Evolutionary conservation across 1,139 yeast genomes (phyloP), one percentile per base, ranked within the genome.

Genomic region (Debaryomyces sp.): DNA sequence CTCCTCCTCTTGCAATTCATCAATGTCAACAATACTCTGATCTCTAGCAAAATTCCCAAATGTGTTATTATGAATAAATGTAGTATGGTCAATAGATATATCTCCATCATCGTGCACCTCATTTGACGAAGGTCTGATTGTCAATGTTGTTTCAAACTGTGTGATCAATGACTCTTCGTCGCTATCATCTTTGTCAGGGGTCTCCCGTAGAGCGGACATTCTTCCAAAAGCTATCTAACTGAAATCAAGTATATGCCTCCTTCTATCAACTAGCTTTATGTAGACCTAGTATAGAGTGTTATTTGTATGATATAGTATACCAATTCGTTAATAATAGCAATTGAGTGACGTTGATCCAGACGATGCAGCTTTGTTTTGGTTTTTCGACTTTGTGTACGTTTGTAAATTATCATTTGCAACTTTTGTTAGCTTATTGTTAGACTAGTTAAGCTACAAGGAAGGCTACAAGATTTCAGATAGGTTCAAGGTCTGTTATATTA

Each of bases 81-180:
- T 73, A 22, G 72, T 65, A 54, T 75, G 79, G 50, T 76, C 80
- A 51, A 76, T 74, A 13, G 80, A 72, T 32, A 75, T 58, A 52
- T 76, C 81, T 43, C 62, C 63, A 44, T 62, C 68, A 44, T 67
- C 73, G 35, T 63, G 67, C 33, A 62, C 62, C n/a, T 73, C 78
- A 45, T 71, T 66, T 32, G 74, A 62, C 9, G 77, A 63, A n/a
- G 80, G 77, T 47, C 68, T 58, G 49, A 76, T 73, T 24, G 76
- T 73, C 45, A 76, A 66, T 1, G 80, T 76, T 5, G 81, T 76
- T 57, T 76, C 81, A 54, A 76, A 76, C 55, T 75, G 79, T 7
- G 79, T 70, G 50, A 76, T 73, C 55, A 76, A 67, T 39, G 80
- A 75, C 51, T 73, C 78, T 54, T 75, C 80, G 15, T 41, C 43